phyloP scores from a whole-genome alignment of 768 basidiomycete genomes.

The Crucibulum laeve region DNA sequence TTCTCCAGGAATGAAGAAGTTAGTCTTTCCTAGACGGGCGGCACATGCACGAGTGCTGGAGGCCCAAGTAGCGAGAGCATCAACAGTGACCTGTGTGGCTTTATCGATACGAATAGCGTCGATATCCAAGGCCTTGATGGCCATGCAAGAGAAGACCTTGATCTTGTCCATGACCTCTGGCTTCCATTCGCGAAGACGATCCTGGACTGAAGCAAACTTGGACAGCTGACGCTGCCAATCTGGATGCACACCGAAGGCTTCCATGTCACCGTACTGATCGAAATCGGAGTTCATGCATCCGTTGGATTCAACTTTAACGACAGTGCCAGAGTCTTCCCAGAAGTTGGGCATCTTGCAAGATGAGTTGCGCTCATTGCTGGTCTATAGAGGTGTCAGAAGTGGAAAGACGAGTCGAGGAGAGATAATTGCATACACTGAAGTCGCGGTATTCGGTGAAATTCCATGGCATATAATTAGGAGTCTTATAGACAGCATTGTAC shows the following conservation, averaged over 20 bases:
- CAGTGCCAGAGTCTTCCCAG: constrained; percentile 73
- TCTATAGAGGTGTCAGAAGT: constrained; percentile 28
- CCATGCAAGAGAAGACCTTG: constrained; percentile 76
- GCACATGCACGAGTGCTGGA: constrained; percentile 74
- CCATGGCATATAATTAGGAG: constrained; percentile 78
- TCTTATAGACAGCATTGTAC: constrained; percentile 70
- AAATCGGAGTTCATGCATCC: constrained; percentile 86
- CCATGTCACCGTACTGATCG: constrained; percentile 95
- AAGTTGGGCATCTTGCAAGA: constrained; percentile 76
- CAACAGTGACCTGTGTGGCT: constrained; percentile 85
- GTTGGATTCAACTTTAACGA: constrained; percentile 49
- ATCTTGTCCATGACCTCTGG: constrained; percentile 76
- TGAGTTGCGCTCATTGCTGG: constrained; percentile 64
- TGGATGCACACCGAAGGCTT: constrained; percentile 95
- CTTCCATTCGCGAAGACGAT: constrained; percentile 92
- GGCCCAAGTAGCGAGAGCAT: constrained; percentile 76
- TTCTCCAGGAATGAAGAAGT: constrained; percentile 91
- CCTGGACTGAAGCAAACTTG: constrained; percentile 95
- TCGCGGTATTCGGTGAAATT: constrained; percentile 82
- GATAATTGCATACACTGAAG: constrained; percentile 46
- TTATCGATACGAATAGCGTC: constrained; percentile 97
- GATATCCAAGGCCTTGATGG: constrained; percentile 82
- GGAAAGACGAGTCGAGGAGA: constrained; percentile 13
- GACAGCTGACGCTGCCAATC: constrained; percentile 92
- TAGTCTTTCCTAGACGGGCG: constrained; percentile 62